Evolutionary conservation across 2,329 filamentous ascomycete genomes (phyloP).

Genomic region (Talaromyces verruculosus): DNA sequence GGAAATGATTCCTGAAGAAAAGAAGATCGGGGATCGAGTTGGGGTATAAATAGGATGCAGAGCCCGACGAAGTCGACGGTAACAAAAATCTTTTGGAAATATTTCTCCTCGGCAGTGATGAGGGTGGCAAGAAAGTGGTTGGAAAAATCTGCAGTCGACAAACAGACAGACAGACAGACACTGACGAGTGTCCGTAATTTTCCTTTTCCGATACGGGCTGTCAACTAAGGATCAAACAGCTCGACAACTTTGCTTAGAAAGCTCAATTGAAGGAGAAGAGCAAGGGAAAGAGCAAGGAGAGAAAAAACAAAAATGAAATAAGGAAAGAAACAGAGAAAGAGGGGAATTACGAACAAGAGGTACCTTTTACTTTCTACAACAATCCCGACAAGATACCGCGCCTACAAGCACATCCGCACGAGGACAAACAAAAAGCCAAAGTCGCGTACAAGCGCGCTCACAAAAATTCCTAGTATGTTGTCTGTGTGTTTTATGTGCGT

Average conservation of each 20-base stretch:
- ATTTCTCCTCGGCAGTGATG: conserved; percentile 6
- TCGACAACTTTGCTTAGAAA: background rate
- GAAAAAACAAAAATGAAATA: background rate
- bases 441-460: conserved; percentile 4
- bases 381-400: background rate
- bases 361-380: background rate
- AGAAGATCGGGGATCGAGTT: background rate
- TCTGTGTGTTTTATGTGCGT: conserved; percentile 4
- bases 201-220: background rate
- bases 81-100: background rate
- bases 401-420: background rate
- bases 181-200: background rate
- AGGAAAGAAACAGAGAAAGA: background rate
- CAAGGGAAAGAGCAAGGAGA: background rate
- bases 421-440: background rate
- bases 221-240: background rate
- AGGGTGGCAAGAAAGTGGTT: background rate
- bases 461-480: background rate
- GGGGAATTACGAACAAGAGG: background rate
- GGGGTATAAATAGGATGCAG: conserved; percentile 16
- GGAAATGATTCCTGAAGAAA: background rate
- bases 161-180: background rate
- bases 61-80: background rate
- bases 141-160: background rate
- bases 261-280: background rate